phyloP scores from a whole-genome alignment of 768 basidiomycete genomes.

The Exidia glandulosa region DNA sequence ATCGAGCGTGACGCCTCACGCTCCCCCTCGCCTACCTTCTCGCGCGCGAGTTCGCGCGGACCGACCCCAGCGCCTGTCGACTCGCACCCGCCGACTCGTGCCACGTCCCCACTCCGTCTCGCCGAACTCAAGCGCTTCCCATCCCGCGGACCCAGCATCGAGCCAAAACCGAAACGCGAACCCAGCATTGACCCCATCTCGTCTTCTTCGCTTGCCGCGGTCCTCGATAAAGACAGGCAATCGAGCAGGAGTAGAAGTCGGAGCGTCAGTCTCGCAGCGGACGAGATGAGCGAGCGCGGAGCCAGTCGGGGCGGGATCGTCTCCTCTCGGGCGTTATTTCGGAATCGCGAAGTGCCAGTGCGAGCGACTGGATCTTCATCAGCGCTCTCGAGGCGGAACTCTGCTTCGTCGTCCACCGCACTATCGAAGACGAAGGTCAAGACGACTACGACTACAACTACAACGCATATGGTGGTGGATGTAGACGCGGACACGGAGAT shows the following conservation, averaged over 20 bases:
- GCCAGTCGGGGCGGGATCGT: neutral
- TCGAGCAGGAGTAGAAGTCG: neutral
- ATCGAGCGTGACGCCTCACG: neutral
- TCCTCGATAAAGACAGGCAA: too few species aligned
- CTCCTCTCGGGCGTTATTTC: neutral
- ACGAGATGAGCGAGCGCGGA: neutral
- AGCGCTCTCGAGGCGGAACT: too few species aligned
- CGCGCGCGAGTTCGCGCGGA: neutral
- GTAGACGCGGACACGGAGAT: too few species aligned
- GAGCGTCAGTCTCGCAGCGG: neutral
- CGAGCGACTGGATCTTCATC: too few species aligned
- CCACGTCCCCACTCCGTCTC: neutral
- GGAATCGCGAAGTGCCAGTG: neutral
- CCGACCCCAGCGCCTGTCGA: too few species aligned
- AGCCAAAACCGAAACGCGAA: neutral
- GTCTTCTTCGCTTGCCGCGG: too few species aligned
- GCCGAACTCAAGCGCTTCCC: neutral
- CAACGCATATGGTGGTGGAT: too few species aligned
- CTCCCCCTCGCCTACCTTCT: neutral
- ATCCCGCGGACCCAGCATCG: neutral
- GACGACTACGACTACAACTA: too few species aligned
- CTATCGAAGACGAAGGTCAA: too few species aligned
- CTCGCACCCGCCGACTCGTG: too few species aligned
- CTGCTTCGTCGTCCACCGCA: too few species aligned
- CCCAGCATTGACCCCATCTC: too few species aligned